Evolutionary conservation across 169 alveolate species (phyloP).

Genomic region (Babesia divergens): DNA sequence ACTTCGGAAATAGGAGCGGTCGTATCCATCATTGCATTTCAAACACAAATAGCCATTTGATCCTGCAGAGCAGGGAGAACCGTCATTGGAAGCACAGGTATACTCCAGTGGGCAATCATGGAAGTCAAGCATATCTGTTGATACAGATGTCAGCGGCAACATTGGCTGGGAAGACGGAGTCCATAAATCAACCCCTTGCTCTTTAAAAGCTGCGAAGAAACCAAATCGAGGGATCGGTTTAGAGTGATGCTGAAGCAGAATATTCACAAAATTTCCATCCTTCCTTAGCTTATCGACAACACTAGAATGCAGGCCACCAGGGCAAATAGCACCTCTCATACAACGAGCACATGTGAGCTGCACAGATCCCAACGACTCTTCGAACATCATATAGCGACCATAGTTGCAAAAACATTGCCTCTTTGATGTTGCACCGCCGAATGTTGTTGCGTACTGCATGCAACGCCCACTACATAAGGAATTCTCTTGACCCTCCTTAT

Average conservation of each 20-base stretch:
- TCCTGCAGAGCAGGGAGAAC: constrained; percentile 59
- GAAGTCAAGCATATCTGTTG: constrained; percentile 44
- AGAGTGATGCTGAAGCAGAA: constrained; percentile 40
- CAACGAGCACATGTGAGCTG: constrained; percentile 66
- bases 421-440: constrained; percentile 70
- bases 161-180: constrained; percentile 16
- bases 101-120: constrained; percentile 60
- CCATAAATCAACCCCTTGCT: constrained; percentile 29
- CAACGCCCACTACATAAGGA: constrained; percentile 76
- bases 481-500: constrained; percentile 77
- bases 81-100: constrained; percentile 26
- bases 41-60: constrained; percentile 74
- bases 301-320: constrained; percentile 67
- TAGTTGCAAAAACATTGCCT: constrained; percentile 75
- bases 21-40: constrained; percentile 51
- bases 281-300: constrained; percentile 54
- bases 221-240: constrained; percentile 56
- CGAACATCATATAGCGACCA: constrained; percentile 69
- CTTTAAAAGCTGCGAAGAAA: constrained; percentile 40
- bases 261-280: constrained; percentile 44
- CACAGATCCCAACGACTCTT: constrained; percentile 34
- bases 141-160: background rate
- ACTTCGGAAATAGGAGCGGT: constrained; percentile 40
- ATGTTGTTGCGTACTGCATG: constrained; percentile 76
- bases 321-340: constrained; percentile 71